Base-by-base conservation (phyloP, 768 basidiomycete species). In the Filobasidium wieringae region DNA sequence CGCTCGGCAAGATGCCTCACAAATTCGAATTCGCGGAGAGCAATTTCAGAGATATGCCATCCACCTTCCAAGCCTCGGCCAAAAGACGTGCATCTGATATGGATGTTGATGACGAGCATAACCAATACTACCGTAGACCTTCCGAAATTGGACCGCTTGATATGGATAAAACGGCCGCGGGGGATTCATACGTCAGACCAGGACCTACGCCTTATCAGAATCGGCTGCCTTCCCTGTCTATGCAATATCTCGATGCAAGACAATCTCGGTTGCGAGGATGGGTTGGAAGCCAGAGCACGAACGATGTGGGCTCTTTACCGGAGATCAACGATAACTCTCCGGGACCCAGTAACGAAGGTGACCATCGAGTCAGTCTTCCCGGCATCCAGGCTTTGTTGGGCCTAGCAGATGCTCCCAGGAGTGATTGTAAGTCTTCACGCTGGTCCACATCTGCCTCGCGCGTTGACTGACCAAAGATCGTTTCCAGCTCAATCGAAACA, bases 321-420 rank as follows among this genome's bases (percentile, higher is more conserved):
- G n/a, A n/a, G n/a, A n/a, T n/a, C n/a, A n/a, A n/a, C n/a, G n/a
- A n/a, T n/a, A n/a, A n/a, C n/a, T n/a, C n/a, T n/a, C n/a, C n/a
- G n/a, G n/a, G n/a, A n/a, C n/a, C n/a, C 15, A 26, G 29, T 36
- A 24, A 36, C 36, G 24, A 36, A 11, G 49, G 51, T 7, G 58
- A 55, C 17, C 14, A 17, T 19, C n/a, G 41, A n/a, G 43, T 47
- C 32, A 71, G 64, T 37, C 45, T 73, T 30, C 72, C 72, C 4
- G 65, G 70, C 7, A 63, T 73, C 40, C 68, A 69, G 53, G 53
- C 65, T 15, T 45, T 73, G 6, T 70, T 73, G 40, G 68, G 67
- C 17, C 47, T 60, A 15, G 53, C 59, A 8, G 32, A 54, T n/a
- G n/a, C n/a, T n/a, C n/a, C n/a, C n/a, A n/a, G n/a, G n/a, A n/a